phyloP scores from a whole-genome alignment of 192 early-diverging fungal genomes.

The Linnemannia elongata region DNA sequence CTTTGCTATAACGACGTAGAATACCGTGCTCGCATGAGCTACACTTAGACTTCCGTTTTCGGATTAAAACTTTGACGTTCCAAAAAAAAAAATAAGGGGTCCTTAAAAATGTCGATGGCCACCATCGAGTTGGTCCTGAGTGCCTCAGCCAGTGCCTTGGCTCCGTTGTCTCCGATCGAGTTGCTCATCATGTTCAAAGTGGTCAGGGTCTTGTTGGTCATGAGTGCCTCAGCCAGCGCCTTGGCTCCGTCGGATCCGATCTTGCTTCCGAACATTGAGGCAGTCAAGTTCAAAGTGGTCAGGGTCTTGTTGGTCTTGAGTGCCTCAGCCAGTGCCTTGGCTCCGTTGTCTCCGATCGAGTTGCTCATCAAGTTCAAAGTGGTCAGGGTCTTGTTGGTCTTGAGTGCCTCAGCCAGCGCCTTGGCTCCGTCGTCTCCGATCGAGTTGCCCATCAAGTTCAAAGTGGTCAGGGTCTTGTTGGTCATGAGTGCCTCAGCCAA shows the following conservation, averaged over 20 bases:
- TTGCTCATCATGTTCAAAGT: neutral
- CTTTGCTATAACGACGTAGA: too few relatives aligned
- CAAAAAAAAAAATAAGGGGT: too few relatives aligned
- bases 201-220: slow-evolving; percentile 21
- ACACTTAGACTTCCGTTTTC: too few relatives aligned
- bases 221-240: slow-evolving; percentile 1
- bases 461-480: too few relatives aligned
- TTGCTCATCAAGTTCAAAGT: neutral
- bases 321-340: slow-evolving; percentile 23
- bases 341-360: neutral
- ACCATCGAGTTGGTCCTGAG: too few relatives aligned
- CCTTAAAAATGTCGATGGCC: too few relatives aligned
- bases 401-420: slow-evolving; percentile 1
- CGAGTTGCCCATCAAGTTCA: too few relatives aligned
- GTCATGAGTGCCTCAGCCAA: too few relatives aligned
- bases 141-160: slow-evolving; percentile 23
- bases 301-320: slow-evolving; percentile 24
- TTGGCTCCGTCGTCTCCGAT: neutral
- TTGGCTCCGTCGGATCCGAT: neutral
- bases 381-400: slow-evolving; percentile 23
- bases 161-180: neutral
- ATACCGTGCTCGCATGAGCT: too few relatives aligned
- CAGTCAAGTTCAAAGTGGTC: slow-evolving; percentile 10
- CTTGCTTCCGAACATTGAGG: too few relatives aligned
- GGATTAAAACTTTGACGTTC: too few relatives aligned